phyloP scores from a whole-genome alignment of 768 basidiomycete species.

The Psilocybe tampanensis region DNA sequence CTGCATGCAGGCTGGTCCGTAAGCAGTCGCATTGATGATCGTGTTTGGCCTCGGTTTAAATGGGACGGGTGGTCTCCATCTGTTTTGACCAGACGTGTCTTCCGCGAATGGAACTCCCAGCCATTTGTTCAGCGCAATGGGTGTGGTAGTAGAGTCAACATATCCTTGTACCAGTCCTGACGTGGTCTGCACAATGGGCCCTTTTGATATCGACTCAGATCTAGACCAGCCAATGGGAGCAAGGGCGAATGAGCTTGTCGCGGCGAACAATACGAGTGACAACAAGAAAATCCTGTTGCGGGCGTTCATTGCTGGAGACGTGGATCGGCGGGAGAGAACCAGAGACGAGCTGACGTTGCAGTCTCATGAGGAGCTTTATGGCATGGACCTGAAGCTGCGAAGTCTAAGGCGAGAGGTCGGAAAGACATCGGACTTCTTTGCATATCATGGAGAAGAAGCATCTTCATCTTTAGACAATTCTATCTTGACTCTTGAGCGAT shows the following conservation, averaged over 20 bases:
- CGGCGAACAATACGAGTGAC: constrained; percentile 3
- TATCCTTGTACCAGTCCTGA: constrained; percentile 29
- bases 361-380: background rate
- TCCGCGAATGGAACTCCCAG: constrained; percentile 32
- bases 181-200: constrained; percentile 20
- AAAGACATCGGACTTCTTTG: constrained; percentile 8
- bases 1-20: constrained; percentile 35
- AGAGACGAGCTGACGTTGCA: background rate
- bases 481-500: no score
- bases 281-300: background rate
- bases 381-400: no score
- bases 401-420: constrained; percentile 5
- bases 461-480: no score
- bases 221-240: no score
- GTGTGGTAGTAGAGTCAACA: constrained; percentile 25
- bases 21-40: constrained; percentile 30
- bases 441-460: background rate
- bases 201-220: background rate
- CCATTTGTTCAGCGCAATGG: constrained; percentile 28
- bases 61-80: constrained; percentile 32
- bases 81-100: constrained; percentile 28
- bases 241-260: background rate
- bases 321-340: background rate
- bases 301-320: background rate
- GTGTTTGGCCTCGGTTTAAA: constrained; percentile 8